phyloP scores from a whole-genome alignment of 805 yeast species.

The Pichia californica region DNA sequence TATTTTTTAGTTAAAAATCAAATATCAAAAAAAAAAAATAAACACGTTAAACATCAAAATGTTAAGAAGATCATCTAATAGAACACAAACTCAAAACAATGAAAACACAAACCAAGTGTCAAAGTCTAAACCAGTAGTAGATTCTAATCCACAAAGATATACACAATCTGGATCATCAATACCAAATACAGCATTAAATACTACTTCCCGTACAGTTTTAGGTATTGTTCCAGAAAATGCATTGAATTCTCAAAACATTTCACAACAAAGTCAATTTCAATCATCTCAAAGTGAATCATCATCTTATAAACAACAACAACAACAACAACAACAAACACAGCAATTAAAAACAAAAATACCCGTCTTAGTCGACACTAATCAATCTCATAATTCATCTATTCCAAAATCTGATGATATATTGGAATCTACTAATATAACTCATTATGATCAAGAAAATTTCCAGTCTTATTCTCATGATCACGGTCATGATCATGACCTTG shows the following conservation, averaged over 20 bases:
- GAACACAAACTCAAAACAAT: slow-evolving; percentile 18
- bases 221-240: slow-evolving; percentile 25
- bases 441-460: slow-evolving; percentile 6
- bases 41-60: slow-evolving; percentile 2
- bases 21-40: not conserved
- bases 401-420: not conserved
- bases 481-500: too few relatives aligned
- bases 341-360: slow-evolving; percentile 13
- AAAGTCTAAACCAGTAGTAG: not conserved
- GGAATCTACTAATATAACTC: slow-evolving; percentile 3
- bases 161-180: slow-evolving; percentile 1
- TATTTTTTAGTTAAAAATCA: not conserved
- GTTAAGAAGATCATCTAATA: slow-evolving; percentile 16
- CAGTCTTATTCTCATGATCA: not conserved
- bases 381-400: not conserved
- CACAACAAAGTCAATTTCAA: not conserved
- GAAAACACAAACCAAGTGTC: slow-evolving; percentile 18
- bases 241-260: slow-evolving; percentile 15
- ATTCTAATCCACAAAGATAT: slow-evolving; percentile 2
- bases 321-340: slow-evolving; percentile 1
- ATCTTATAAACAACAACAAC: slow-evolving; percentile 2
- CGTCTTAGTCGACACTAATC: slow-evolving; percentile 12
- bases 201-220: slow-evolving; percentile 19
- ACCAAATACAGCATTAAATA: not conserved
- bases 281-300: slow-evolving; percentile 2